These are phyloP conservation scores for Neurospora sp. DNA, from an alignment of 495 filamentous ascomycete genomes.

Conservation along the genomic window DNA sequence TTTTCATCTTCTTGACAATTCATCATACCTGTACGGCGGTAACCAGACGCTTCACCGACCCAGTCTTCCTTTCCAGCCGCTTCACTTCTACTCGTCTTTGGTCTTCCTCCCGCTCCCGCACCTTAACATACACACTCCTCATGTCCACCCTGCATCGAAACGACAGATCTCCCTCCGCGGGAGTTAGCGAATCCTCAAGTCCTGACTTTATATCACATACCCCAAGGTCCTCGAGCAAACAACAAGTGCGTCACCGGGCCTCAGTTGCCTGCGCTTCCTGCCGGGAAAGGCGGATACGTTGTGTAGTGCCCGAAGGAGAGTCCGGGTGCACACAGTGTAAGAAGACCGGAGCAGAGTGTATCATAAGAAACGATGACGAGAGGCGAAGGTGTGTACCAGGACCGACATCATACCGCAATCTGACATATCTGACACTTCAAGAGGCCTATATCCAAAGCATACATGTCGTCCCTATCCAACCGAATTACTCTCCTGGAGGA, in stretches of 20 bases:
- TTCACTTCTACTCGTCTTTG: not conserved
- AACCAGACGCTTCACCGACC: slow-evolving; percentile 1
- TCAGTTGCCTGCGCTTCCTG: slow-evolving; percentile 33
- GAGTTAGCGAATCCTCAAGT: slow-evolving; percentile 15
- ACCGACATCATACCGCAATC: not conserved
- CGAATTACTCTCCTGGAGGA: slow-evolving; percentile 39
- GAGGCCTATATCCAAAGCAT: slow-evolving; percentile 46
- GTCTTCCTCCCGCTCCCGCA: not conserved
- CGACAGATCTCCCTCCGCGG: slow-evolving; percentile 17
- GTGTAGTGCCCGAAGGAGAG: slow-evolving; percentile 43
- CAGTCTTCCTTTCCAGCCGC: not conserved
- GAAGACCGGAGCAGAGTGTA: slow-evolving; percentile 37
- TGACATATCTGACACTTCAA: slow-evolving; percentile 1
- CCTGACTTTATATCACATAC: slow-evolving; percentile 15
- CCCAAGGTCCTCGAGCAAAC: slow-evolving; percentile 14
- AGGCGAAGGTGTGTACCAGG: slow-evolving; percentile 30
- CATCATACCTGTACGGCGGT: not conserved
- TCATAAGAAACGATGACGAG: slow-evolving; percentile 50
- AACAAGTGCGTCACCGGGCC: slow-evolving; percentile 28
- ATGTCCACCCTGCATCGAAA: slow-evolving; percentile 8
- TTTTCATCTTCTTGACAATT: slow-evolving; percentile 2
- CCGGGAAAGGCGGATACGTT: slow-evolving; percentile 44
- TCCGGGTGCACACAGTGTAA: slow-evolving; percentile 45
- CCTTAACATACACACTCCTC: not conserved
- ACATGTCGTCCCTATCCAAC: slow-evolving; percentile 44